These are phyloP conservation scores for Chaetothyriales sp. DNA, from an alignment of 2,329 filamentous ascomycete genomes.

Conservation along the genomic window DNA sequence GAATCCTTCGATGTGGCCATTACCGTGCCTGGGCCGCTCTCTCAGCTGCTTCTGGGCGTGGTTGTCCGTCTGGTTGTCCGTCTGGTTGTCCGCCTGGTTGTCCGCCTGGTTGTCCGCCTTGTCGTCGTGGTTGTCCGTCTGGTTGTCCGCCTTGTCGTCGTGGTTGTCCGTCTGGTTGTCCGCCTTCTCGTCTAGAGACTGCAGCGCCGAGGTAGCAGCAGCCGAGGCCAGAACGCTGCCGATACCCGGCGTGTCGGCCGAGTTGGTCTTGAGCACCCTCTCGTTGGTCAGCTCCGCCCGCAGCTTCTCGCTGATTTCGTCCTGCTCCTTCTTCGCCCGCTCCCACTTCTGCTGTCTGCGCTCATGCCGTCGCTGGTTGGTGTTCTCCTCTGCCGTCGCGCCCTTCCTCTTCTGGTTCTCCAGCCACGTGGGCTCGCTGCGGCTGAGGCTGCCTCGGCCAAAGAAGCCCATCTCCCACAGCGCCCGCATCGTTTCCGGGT, in stretches of 20 bases:
- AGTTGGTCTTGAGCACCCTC: conserved; percentile 14
- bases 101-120: conserved; percentile 5
- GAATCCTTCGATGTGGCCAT: conserved; percentile 12
- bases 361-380: conserved; percentile 62
- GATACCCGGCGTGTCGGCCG: conserved; percentile 12
- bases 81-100: conserved; percentile 1
- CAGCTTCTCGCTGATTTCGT: conserved; percentile 63
- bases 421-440: conserved; percentile 90
- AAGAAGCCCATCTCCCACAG: conserved; percentile 97
- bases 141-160: conserved; percentile 1
- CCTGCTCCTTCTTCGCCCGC: conserved; percentile 71
- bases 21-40: background rate
- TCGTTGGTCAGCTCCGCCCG: conserved; percentile 34
- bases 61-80: conserved; percentile 3
- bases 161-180: background rate
- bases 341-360: conserved; percentile 79
- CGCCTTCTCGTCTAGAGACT: background rate
- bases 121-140: conserved; percentile 6
- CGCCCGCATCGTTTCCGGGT: conserved; percentile 59
- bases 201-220: conserved; percentile 1
- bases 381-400: conserved; percentile 74
- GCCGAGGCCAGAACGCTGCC: conserved; percentile 15
- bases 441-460: conserved; percentile 81
- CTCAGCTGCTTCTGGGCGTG: conserved; percentile 7
- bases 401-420: conserved; percentile 63